Percentiles rank a stretch among this genome's conserved stretches.
phyloP scores from a whole-genome alignment of 352 stramenopile genomes.

The Phytophthora vignae region DNA sequence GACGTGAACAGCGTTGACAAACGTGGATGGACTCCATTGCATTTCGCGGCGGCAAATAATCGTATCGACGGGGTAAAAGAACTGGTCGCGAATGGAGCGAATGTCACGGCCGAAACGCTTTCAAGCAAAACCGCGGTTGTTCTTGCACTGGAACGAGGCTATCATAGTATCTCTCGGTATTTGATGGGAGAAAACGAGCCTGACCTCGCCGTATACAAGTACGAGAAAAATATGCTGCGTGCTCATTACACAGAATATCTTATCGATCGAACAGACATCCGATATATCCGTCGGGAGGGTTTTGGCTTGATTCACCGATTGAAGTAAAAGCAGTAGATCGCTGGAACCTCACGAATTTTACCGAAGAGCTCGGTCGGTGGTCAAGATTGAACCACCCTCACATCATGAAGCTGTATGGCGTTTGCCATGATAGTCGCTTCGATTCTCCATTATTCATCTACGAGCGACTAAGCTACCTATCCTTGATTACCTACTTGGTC shows the following conservation, averaged over 20 bases:
- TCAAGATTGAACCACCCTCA: conserved; percentile 26
- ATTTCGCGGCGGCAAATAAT: conserved; percentile 1
- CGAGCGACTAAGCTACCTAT: too few species aligned
- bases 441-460: too few species aligned
- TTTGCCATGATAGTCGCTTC: neutral
- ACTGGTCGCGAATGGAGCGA: neutral
- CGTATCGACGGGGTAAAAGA: neutral
- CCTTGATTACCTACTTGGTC: too few species aligned
- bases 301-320: conserved; percentile 13
- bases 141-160: neutral
- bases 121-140: neutral
- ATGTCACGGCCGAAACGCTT: neutral
- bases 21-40: conserved; percentile 17
- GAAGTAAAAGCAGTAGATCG: too few species aligned
- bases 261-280: conserved; percentile 8
- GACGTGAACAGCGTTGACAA: conserved; percentile 9
- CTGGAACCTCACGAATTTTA: too few species aligned
- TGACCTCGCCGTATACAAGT: too few species aligned
- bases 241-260: neutral
- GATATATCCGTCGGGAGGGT: too few species aligned
- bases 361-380: conserved; percentile 27
- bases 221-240: too few species aligned
- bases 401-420: conserved; percentile 27
- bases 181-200: too few species aligned
- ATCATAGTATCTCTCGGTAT: too few species aligned